Percentiles rank a stretch among this genome's conserved stretches.
These are phyloP conservation scores for Cladophialophora chaetospira DNA, from an alignment of 2,329 filamentous ascomycete species.

Conservation along the genomic window DNA sequence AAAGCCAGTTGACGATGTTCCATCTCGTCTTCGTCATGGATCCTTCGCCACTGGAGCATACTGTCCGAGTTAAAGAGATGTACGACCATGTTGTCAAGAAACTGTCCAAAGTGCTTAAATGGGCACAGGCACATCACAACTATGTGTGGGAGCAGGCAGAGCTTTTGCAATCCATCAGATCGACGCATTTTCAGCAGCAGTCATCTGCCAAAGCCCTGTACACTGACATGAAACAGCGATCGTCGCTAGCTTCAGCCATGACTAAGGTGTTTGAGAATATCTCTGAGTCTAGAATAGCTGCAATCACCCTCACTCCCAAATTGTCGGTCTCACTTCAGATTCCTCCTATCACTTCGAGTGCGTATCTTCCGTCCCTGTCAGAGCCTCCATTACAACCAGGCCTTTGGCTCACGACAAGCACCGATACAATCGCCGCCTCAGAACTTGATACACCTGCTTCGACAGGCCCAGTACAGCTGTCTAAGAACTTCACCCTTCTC, in stretches of 20 bases:
- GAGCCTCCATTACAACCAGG: constrained; percentile 67
- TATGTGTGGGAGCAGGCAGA: constrained; percentile 93
- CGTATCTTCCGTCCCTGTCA: constrained; percentile 69
- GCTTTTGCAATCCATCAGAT: constrained; percentile 75
- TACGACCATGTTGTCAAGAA: constrained; percentile 90
- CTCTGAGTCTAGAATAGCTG: constrained; percentile 81
- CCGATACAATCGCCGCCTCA: constrained; percentile 66
- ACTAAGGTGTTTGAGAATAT: constrained; percentile 80
- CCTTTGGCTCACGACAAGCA: constrained; percentile 84
- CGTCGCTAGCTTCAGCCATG: constrained; percentile 79
- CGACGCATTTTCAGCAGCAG: constrained; percentile 20
- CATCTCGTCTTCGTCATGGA: constrained; percentile 92
- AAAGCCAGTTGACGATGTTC: constrained; percentile 88
- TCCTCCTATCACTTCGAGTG: constrained; percentile 65
- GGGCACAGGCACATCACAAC: constrained; percentile 83
- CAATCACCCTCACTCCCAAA: constrained; percentile 58
- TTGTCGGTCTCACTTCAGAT: constrained; percentile 63
- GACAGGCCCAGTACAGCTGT: constrained; percentile 62
- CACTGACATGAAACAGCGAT: constrained; percentile 56
- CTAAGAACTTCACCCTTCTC: constrained; percentile 83
- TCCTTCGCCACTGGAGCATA: constrained; percentile 75
- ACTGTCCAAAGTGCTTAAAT: constrained; percentile 87
- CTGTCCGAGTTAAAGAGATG: constrained; percentile 71
- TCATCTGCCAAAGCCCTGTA: constrained; percentile 37
- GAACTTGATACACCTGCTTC: constrained; percentile 39